These are phyloP conservation scores for Dictyostelium purpureum DNA, from an alignment of 78 protist genomes.

Conservation along the genomic window DNA sequence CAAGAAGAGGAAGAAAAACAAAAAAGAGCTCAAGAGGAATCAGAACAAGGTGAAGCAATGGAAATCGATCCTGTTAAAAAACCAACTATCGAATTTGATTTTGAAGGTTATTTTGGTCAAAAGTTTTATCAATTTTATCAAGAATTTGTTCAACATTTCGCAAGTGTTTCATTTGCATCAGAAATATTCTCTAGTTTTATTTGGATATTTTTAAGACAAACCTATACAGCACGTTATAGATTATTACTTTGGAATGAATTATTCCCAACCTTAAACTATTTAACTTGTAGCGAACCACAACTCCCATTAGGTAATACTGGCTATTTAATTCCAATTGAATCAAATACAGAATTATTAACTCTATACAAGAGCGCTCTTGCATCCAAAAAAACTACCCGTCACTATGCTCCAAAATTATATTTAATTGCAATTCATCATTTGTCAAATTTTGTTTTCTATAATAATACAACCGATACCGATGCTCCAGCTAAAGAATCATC, in stretches of 20 bases:
- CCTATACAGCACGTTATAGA: conserved; percentile 23
- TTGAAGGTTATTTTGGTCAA: conserved; percentile 35
- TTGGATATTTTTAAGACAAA: conserved; percentile 44
- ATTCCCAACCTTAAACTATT: conserved; percentile 32
- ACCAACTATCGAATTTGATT: conserved; percentile 36
- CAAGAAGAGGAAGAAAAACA: neutral
- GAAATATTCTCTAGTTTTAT: conserved; percentile 32
- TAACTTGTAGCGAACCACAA: neutral
- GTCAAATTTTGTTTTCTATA: neutral
- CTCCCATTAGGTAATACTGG: conserved; percentile 47
- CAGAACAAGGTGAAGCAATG: neutral
- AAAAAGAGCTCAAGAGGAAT: neutral
- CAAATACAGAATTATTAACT: neutral
- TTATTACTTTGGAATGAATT: conserved; percentile 37
- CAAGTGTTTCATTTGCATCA: conserved; percentile 20
- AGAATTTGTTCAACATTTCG: conserved; percentile 34
- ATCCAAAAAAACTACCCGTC: neutral
- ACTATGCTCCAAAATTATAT: conserved; percentile 46
- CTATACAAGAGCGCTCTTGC: conserved; percentile 40
- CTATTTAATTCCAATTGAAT: conserved; percentile 30
- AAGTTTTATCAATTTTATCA: conserved; percentile 49
- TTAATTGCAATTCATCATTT: conserved; percentile 64
- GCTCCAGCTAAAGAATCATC: neutral
- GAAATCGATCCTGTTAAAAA: neutral
- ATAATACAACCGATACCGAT: neutral